These are phyloP conservation scores for Chytridium lagenaria DNA, from an alignment of 371 early-diverging fungal genomes.

Conservation along the genomic window DNA sequence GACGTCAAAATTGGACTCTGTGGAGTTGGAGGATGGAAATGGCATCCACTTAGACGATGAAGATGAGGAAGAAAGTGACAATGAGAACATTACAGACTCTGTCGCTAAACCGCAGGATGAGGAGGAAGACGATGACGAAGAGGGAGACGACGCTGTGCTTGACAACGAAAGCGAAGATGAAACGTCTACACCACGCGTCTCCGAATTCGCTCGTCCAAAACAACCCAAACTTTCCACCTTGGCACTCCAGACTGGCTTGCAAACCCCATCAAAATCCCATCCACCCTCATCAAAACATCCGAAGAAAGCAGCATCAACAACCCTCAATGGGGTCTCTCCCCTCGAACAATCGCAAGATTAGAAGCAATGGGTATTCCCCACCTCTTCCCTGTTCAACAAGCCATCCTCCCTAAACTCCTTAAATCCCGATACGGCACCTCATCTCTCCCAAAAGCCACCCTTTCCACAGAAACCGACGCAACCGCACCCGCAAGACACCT, in stretches of 20 bases:
- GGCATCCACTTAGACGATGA: neutral
- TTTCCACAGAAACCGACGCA: neutral
- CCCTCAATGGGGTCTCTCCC: constrained; percentile 58
- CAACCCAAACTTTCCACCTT: constrained; percentile 9
- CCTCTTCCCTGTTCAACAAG: constrained; percentile 91
- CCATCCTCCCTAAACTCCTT: constrained; percentile 80
- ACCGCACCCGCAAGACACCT: neutral
- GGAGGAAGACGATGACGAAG: too few relatives aligned
- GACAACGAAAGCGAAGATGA: too few relatives aligned
- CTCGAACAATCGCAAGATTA: constrained; percentile 65
- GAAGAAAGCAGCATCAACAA: constrained; percentile 54
- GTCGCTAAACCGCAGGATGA: too few relatives aligned
- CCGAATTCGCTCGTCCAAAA: constrained; percentile 14
- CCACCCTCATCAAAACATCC: constrained; percentile 56
- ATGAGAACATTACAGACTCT: constrained; percentile 10
- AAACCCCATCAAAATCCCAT: constrained; percentile 75
- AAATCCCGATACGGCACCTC: constrained; percentile 33
- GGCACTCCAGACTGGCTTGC: constrained; percentile 86
- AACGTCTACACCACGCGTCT: neutral
- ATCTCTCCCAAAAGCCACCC: neutral
- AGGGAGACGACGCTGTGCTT: too few relatives aligned
- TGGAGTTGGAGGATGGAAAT: too few relatives aligned
- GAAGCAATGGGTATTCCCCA: constrained; percentile 61
- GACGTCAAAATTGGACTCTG: too few relatives aligned
- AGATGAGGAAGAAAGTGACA: constrained; percentile 2